Percentiles rank a stretch among this genome's conserved stretches.
phyloP scores from a whole-genome alignment of 805 yeast species.

The Grigorovia humatica region DNA sequence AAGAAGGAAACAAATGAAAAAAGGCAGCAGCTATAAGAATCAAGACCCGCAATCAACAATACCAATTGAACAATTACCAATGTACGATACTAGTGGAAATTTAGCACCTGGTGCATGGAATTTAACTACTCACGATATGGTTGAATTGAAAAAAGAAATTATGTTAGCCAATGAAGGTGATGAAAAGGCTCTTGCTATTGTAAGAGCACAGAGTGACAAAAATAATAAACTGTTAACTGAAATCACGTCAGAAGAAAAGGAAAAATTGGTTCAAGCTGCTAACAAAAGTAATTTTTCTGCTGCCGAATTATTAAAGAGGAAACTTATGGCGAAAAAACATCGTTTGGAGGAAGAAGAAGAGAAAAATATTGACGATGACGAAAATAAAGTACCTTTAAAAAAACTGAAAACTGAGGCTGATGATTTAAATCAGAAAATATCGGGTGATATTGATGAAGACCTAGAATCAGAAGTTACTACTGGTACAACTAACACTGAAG shows the following conservation, averaged over 20 bases:
- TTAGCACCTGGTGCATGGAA: slow-evolving; percentile 56
- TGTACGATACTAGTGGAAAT: slow-evolving; percentile 68
- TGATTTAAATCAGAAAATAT: slow-evolving; percentile 16
- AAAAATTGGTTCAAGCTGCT: slow-evolving; percentile 27
- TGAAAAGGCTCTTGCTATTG: slow-evolving; percentile 53
- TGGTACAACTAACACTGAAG: not conserved
- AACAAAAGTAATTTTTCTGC: slow-evolving; percentile 35
- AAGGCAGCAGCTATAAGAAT: slow-evolving; percentile 52
- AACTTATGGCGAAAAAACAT: slow-evolving; percentile 23
- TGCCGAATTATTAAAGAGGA: slow-evolving; percentile 35
- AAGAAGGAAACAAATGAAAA: slow-evolving; percentile 34
- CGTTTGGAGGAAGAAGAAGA: slow-evolving; percentile 19
- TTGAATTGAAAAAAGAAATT: slow-evolving; percentile 47
- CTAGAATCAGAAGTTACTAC: slow-evolving; percentile 7
- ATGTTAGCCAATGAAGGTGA: slow-evolving; percentile 66
- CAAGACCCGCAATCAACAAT: slow-evolving; percentile 65
- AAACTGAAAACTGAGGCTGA: slow-evolving; percentile 14
- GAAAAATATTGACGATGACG: slow-evolving; percentile 5
- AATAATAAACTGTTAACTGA: slow-evolving; percentile 18
- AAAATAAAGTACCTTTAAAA: slow-evolving; percentile 4
- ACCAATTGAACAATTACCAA: slow-evolving; percentile 63
- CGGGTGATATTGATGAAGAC: slow-evolving; percentile 18
- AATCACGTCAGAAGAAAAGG: slow-evolving; percentile 22
- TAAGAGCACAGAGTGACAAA: slow-evolving; percentile 34
- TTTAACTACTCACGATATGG: slow-evolving; percentile 61